Base-by-base conservation (phyloP, 1,139 yeast species). In the Lodderomyces oxycetoniae region DNA sequence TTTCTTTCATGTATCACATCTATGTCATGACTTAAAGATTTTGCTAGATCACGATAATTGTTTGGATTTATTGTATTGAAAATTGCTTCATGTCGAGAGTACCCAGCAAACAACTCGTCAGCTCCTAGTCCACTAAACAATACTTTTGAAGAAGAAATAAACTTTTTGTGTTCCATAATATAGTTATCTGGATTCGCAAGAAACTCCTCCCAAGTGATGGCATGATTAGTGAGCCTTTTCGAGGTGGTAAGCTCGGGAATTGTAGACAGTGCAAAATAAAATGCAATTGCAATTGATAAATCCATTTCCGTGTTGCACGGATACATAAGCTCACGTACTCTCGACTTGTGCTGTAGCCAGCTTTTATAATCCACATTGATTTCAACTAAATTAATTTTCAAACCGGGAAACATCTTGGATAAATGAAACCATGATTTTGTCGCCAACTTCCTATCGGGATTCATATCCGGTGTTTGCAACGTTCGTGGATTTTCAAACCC, bases 291-390 rank as follows among this genome's bases (percentile, higher is more conserved):
- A 36, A 91, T 91, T 1, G 95, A 84, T 24, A 87, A 59, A 55
- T 91, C 99, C 97, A 91, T 93, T 43, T 88, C 97, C 0, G 96
- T 88, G 35, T 76, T 71, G 41, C 80, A 76, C 0, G 99, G 98
- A 49, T 67, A 79, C 72, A 91, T 91, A 28, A 89, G 60, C 19
- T 70, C 62, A 31, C 68, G 59, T 0, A 89, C 95, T 2, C 63
- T 57, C 1, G 64, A 55, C 35, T 71, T 71, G 32, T 74, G 74
- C 2, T 53, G 38, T 9, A 74, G 48, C 63, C 88, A 86, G 33
- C 75, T 79, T 4, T 69, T 71, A 48, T 82, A 89, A 2, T 82
- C 63, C 2, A 91, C 82, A 50, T 91, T 73, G 4, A 86, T 67
- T 48, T 87, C 88, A 3, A 84, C 62, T 41, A 77, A 65, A 39